Conservation (phyloP, 192 early-diverging fungal species). For the Entomortierella lignicola region DNA sequence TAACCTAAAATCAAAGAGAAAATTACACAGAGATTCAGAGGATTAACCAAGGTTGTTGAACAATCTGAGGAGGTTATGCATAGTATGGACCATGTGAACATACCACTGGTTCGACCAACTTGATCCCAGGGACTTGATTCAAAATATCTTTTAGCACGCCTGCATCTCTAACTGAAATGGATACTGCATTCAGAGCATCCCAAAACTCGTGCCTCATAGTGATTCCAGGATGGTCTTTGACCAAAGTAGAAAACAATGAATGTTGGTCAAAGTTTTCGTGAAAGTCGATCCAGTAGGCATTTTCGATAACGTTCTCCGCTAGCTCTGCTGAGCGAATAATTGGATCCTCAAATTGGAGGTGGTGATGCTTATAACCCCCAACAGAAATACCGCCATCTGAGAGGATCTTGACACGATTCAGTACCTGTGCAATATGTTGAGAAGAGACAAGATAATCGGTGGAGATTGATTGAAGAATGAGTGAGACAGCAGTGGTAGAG, state of each 20-base stretch:
- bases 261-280: conserved; percentile 40
- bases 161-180: conserved; percentile 26
- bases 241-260: conserved; percentile 22
- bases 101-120: conserved; percentile 47
- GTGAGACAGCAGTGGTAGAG: conserved; percentile 14
- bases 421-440: conserved; percentile 11
- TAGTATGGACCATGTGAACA: too few relatives aligned
- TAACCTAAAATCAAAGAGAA: conserved; percentile 35
- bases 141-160: conserved; percentile 29
- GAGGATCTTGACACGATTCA: conserved; percentile 21
- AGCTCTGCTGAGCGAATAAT: conserved; percentile 19
- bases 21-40: too few relatives aligned
- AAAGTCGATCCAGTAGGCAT: conserved; percentile 53
- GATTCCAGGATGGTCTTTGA: conserved; percentile 30
- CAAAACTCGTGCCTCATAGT: conserved; percentile 46
- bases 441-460: not conserved
- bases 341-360: conserved; percentile 32
- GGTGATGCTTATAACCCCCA: conserved; percentile 31
- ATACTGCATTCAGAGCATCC: conserved; percentile 35
- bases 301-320: conserved; percentile 29
- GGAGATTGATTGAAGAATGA: conserved; percentile 11
- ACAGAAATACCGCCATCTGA: conserved; percentile 38
- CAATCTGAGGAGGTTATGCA: too few relatives aligned
- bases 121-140: conserved; percentile 25
- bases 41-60: too few relatives aligned